These are phyloP conservation scores for Acanthamoeba lenticulata DNA, from an alignment of 208 protist genomes.

Conservation along the genomic window DNA sequence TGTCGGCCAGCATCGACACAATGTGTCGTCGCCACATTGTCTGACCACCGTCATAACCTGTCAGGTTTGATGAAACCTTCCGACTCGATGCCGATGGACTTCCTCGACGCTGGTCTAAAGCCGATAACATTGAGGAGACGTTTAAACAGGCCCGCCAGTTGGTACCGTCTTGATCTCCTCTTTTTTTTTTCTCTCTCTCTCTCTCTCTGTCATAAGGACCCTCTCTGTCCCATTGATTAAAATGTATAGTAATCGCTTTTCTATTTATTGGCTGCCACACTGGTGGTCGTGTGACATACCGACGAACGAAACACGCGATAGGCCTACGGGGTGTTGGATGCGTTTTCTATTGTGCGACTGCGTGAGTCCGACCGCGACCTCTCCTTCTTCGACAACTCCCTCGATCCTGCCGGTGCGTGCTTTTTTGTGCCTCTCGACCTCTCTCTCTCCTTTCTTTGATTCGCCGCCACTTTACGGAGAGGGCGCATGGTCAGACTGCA, in stretches of 20 bases:
- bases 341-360: constrained; percentile 33
- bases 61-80: constrained; percentile 75
- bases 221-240: too few species aligned
- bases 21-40: constrained; percentile 16
- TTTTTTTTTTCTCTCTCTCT: background rate
- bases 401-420: background rate
- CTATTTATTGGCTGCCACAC: background rate
- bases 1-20: too few species aligned
- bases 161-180: background rate
- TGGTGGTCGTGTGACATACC: background rate
- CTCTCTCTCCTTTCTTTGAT: too few species aligned
- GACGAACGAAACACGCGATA: background rate
- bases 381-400: constrained; percentile 23
- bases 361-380: background rate
- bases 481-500: too few species aligned
- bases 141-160: constrained; percentile 42
- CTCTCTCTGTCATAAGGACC: too few species aligned
- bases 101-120: constrained; percentile 75
- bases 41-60: too few species aligned
- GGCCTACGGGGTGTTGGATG: constrained; percentile 59
- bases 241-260: too few species aligned
- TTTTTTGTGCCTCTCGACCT: too few species aligned
- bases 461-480: too few species aligned
- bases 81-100: constrained; percentile 70
- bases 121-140: constrained; percentile 37